Evolutionary conservation across 1,284 basidiomycete genomes (phyloP), one percentile per base, ranked within the genome.

Genomic region (Thecaphora thlaspeos): DNA sequence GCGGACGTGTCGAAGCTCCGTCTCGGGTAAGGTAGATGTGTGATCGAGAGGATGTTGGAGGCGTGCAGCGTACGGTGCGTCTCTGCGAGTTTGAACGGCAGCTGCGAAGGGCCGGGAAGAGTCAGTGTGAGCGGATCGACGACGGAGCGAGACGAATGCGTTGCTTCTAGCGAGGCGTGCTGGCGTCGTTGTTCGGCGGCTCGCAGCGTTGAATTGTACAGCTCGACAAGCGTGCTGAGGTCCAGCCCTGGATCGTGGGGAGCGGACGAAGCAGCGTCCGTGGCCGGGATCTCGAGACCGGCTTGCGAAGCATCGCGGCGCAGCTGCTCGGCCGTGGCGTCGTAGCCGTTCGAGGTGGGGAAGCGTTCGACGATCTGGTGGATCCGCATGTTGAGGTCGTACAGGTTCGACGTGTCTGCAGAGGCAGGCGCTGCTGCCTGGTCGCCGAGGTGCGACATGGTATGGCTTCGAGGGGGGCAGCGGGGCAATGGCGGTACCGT

Each of bases 1-100:
- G 30, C 7, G 22, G 19, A 14, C 1, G 55, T 63, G 30, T 60
- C 56, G 43, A 71, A 72, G 2, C 12, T 26, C 0, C 67, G 48
- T 4, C 19, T 46, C 2, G 68, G 68, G 1, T 70, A 50, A 0
- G 15, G n/a, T 24, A 65, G 41, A 4, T 46, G 28, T 3, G 41
- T 22, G 18, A 75, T 51, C 22, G 70, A 69, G 38, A 76, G 61
- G 42, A 75, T 70, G 55, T 76, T 76, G 42, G 60, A 47, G 1
- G 60, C 55, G 32, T 76, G 74, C 14, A 76, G 19, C 1, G 68
- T 56, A 11, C 52, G 8, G 22, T 67, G 49, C 0, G 72, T 70
- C 12, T 49, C 28, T 2, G 18, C 22, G 7, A 75, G 53, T 1
- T 36, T 22, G 48, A 54, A 58, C 3, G 51, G 48, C 4, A 59